Evolutionary conservation across 345 rosid genomes (phyloP), one percentile per base, ranked within the genome.

Genomic region (Moricandia arvensis): DNA sequence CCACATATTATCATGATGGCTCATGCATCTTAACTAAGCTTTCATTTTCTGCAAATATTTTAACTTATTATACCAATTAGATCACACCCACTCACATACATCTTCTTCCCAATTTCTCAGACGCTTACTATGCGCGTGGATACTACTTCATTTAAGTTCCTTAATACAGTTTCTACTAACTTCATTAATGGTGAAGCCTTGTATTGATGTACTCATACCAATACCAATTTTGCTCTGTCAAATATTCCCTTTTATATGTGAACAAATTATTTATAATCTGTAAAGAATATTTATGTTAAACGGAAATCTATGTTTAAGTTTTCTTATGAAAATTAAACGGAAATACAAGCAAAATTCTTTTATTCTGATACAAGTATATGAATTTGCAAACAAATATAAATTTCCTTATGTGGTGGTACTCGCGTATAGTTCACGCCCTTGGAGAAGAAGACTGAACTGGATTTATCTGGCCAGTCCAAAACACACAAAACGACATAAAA

Each of bases 1-100:
- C 82, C 82, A 79, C 82, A 69, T 68, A 79, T 68, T 73, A 79
- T 74, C 75, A 79, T 79, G 71, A 73, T 79, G 53, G 66, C 49
- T 66, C 9, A 66, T 47, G 34, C 58, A 41, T 74, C 38, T 63
- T 68, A 63, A 45, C 55, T 54, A 63, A 73, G 43, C 71, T 68
- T 74, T 55, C 35, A 26, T 73, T 63, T 79, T 68, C 78, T 79
- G 61, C 34, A 41, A 33, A 68, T 73, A 67, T 60, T 68, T 38
- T 74, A 73, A 68, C 49, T 73, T 53, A 68, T 68, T 72, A 68
- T 62, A 68, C 67, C 78, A 68, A 73, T 68, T 55, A 74, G 75
- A 79, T 62, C 71, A 79, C 68, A 73, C 73, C 81, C 75, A 79
- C 71, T 73, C 66, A 79, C 61, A 68, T 21, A 29, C 15, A 72